Conservation (phyloP, 345 rosid species). For the Citrus sinensis region DVS_A1.0 CM039166.1:23472001-23472500, state of each 20-base stretch:
- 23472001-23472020: background rate
- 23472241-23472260: too few relatives aligned
- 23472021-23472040: background rate
- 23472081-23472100: background rate
- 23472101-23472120: background rate
- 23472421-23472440: constrained; percentile 3
- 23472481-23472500: background rate
- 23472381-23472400: background rate
- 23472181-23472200: background rate
- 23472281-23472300: too few relatives aligned
- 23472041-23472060: background rate
- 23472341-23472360: background rate
- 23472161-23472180: background rate
- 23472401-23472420: constrained; percentile 4
- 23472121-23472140: background rate
- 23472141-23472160: background rate
- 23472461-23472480: constrained; percentile 1
- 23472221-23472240: background rate
- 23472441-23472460: background rate
- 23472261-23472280: too few relatives aligned
- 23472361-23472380: too few relatives aligned
- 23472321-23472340: background rate
- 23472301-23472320: too few relatives aligned
- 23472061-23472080: background rate
- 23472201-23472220: background rate